These are phyloP conservation scores for Scutellaria galericulata DNA, from an alignment of 257 asterid genomes.

Conservation along the genomic window DNA sequence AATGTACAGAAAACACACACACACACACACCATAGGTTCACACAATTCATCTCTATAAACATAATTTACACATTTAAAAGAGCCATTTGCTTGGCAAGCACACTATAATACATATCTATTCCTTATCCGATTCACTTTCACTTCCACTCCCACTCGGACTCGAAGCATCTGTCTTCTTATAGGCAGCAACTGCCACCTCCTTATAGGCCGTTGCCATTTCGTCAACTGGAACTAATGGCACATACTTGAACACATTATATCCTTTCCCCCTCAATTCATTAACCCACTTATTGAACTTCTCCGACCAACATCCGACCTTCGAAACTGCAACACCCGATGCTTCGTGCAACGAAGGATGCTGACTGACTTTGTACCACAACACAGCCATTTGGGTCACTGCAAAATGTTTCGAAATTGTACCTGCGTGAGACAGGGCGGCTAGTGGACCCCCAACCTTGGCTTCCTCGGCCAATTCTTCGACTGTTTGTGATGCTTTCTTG, in stretches of 20 bases:
- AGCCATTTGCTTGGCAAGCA: neutral
- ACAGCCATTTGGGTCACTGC: constrained; percentile 49
- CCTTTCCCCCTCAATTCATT: constrained; percentile 58
- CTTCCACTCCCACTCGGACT: constrained; percentile 45
- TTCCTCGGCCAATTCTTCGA: constrained; percentile 53
- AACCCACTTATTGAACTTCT: constrained; percentile 58
- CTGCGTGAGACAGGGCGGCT: constrained; percentile 53
- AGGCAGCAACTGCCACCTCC: constrained; percentile 55
- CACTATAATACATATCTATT: constrained; percentile 23
- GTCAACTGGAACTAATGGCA: constrained; percentile 73
- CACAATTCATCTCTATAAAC: neutral
- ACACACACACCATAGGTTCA: neutral
- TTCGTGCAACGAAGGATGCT: constrained; percentile 52
- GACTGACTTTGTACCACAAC: constrained; percentile 50
- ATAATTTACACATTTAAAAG: constrained; percentile 16
- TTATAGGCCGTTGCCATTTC: constrained; percentile 63
- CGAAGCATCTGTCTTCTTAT: constrained; percentile 48
- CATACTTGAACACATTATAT: constrained; percentile 49
- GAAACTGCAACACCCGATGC: constrained; percentile 47
- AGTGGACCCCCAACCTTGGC: constrained; percentile 61
- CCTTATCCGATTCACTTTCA: constrained; percentile 49
- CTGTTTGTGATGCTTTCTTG: constrained; percentile 47
- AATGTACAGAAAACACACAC: constrained; percentile 14
- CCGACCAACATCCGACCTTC: constrained; percentile 51
- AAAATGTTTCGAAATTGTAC: constrained; percentile 48